phyloP scores from a whole-genome alignment of 306 rosid genomes.

The Gleditsia sinensis region DNA sequence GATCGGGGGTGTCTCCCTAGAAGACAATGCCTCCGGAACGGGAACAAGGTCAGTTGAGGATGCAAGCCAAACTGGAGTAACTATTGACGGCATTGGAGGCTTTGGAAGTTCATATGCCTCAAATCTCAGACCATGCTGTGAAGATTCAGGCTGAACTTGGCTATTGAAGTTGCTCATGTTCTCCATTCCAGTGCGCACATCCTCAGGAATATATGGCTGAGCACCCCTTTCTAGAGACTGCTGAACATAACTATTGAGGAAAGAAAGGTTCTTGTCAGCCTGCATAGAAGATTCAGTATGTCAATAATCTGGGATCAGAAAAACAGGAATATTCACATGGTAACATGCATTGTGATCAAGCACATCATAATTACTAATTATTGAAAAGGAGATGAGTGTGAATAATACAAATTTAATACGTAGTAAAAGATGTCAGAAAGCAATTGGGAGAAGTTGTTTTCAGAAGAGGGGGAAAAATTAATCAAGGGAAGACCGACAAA shows the following conservation, averaged over 20 bases:
- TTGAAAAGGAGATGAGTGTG: not conserved
- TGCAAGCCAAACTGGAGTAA: constrained; percentile 48
- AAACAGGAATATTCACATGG: constrained; percentile 1
- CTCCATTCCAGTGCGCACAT: constrained; percentile 55
- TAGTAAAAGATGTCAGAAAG: not conserved
- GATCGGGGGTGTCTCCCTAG: constrained; percentile 58
- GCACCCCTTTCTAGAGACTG: constrained; percentile 75
- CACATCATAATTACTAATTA: not conserved
- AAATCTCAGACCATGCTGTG: constrained; percentile 68
- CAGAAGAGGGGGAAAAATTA: too few relatives aligned
- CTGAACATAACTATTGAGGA: constrained; percentile 66
- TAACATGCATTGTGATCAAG: not conserved
- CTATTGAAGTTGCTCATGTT: constrained; percentile 50
- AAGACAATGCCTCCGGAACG: constrained; percentile 63
- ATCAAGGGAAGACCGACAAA: too few relatives aligned
- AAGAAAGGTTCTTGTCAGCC: constrained; percentile 72
- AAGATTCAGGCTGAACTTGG: constrained; percentile 67
- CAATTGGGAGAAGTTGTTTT: too few relatives aligned
- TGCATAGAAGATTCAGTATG: constrained; percentile 43
- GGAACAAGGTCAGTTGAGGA: constrained; percentile 73
- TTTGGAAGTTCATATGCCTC: constrained; percentile 89
- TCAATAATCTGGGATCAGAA: constrained; percentile 21
- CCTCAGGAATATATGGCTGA: constrained; percentile 71
- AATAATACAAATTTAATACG: constrained; percentile 1
- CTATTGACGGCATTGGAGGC: constrained; percentile 57